Percentiles rank a stretch among this genome's conserved stretches.
Evolutionary conservation across 169 alveolate species (phyloP).

Genomic region (Theileria orientalis): DNA sequence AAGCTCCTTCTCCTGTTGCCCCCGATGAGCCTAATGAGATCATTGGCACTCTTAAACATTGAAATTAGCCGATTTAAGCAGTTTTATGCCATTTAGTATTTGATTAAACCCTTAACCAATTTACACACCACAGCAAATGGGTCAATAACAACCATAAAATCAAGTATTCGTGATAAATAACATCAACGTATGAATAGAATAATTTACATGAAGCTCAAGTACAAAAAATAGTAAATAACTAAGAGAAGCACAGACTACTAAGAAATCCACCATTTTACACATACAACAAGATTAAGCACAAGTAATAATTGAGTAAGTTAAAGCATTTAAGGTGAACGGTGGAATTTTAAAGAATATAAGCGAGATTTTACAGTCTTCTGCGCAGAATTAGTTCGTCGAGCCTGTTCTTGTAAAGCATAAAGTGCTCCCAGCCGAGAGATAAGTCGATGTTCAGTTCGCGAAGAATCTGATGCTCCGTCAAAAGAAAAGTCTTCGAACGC

Average conservation of each 20-base stretch:
- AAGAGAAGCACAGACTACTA: background rate
- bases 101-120: background rate
- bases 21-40: background rate
- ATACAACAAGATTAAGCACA: background rate
- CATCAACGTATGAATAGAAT: background rate
- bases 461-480: constrained; percentile 79
- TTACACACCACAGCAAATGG: too few relatives aligned
- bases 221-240: background rate
- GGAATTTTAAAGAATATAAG: background rate
- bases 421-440: constrained; percentile 86
- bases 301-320: background rate
- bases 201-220: background rate
- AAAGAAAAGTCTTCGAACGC: constrained; percentile 67
- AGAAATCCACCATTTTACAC: background rate
- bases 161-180: background rate
- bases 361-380: constrained; percentile 21
- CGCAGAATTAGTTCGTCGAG: constrained; percentile 80
- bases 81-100: background rate
- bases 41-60: background rate
- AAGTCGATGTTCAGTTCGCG: constrained; percentile 78
- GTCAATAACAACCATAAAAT: too few relatives aligned
- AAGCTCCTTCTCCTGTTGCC: constrained; percentile 6
- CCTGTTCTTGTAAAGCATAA: constrained; percentile 78
- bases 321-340: background rate
- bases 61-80: background rate